phyloP scores from a whole-genome alignment of 495 filamentous ascomycete genomes.

The Podospora bellae-mahoneyi region DNA sequence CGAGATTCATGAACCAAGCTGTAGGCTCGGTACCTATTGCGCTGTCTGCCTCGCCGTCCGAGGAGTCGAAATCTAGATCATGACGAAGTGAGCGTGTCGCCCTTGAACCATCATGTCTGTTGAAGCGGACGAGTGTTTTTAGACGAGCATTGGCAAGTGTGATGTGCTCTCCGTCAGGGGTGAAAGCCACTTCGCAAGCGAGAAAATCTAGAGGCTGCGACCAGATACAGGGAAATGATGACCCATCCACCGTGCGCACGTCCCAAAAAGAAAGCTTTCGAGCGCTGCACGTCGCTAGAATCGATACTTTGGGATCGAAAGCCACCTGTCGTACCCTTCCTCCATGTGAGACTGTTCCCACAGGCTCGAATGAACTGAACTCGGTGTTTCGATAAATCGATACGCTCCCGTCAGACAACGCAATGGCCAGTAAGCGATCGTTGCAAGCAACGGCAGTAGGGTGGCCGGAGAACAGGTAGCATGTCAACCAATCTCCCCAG shows the following conservation, averaged over 20 bases:
- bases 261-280: slow-evolving; percentile 14
- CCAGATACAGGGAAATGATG: slow-evolving; percentile 5
- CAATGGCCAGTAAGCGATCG: slow-evolving; percentile 13
- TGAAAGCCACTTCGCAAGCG: slow-evolving; percentile 6
- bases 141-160: background rate
- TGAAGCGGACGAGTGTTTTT: background rate
- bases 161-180: background rate
- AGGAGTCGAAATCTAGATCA: background rate
- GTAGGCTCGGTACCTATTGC: background rate
- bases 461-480: slow-evolving; percentile 9
- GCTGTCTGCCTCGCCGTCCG: background rate
- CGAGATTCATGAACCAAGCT: background rate
- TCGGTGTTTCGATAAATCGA: slow-evolving; percentile 10
- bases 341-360: slow-evolving; percentile 9
- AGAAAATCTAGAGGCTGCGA: slow-evolving; percentile 6
- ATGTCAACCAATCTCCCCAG: slow-evolving; percentile 18
- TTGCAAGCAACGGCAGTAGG: slow-evolving; percentile 12
- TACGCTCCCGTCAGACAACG: slow-evolving; percentile 12
- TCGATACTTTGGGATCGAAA: slow-evolving; percentile 7
- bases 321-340: slow-evolving; percentile 12
- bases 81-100: background rate
- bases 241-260: slow-evolving; percentile 1
- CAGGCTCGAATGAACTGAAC: slow-evolving; percentile 10
- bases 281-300: slow-evolving; percentile 13
- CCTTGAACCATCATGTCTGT: background rate